phyloP scores from a whole-genome alignment of 371 early-diverging fungal genomes.

The Haplosporangium sp. region DNA sequence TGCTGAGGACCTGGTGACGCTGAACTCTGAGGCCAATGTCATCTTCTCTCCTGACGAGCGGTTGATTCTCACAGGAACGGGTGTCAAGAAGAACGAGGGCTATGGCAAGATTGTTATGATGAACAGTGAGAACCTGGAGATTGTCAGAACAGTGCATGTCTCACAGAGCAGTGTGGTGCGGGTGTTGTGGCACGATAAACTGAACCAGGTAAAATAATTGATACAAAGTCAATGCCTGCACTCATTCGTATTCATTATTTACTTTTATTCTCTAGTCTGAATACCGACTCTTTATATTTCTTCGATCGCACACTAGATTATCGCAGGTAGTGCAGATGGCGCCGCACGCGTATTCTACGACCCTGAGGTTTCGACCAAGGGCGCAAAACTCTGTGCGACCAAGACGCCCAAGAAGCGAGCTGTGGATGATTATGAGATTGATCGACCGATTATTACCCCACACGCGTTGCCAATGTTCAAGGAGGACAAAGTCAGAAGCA shows the following conservation, averaged over 20 bases:
- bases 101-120: slow-evolving; percentile 77
- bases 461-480: slow-evolving; percentile 90
- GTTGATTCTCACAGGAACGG: slow-evolving; percentile 73
- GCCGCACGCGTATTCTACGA: slow-evolving; percentile 82
- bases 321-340: slow-evolving; percentile 85
- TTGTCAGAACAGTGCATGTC: slow-evolving; percentile 64
- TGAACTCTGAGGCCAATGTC: slow-evolving; percentile 87
- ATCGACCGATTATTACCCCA: slow-evolving; percentile 86
- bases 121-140: slow-evolving; percentile 75
- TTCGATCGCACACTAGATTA: slow-evolving; percentile 58
- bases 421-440: slow-evolving; percentile 74
- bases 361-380: slow-evolving; percentile 75
- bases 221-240: not conserved
- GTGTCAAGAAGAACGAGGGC: slow-evolving; percentile 77
- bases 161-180: slow-evolving; percentile 77
- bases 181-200: slow-evolving; percentile 86
- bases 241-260: too few species aligned
- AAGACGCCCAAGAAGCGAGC: slow-evolving; percentile 74
- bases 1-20: slow-evolving; percentile 68
- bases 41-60: slow-evolving; percentile 90
- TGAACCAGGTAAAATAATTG: slow-evolving; percentile 78
- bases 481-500: slow-evolving; percentile 71
- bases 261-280: not conserved
- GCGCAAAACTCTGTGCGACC: slow-evolving; percentile 78
- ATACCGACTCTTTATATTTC: not conserved